Base-by-base conservation (phyloP, 495 filamentous ascomycete genomes). In the Neurospora sp. region DNA sequence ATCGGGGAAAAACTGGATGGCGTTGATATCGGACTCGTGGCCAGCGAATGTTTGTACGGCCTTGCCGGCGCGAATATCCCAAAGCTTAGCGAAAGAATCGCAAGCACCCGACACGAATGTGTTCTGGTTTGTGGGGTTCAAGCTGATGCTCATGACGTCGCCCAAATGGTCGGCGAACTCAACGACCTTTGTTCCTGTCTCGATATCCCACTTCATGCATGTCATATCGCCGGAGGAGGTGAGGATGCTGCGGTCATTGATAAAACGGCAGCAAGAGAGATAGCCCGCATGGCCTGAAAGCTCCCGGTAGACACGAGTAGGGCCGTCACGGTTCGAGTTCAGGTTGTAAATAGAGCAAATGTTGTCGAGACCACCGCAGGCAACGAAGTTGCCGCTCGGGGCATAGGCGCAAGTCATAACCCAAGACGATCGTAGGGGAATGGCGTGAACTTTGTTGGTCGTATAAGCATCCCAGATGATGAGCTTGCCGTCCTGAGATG, bases 401-500 rank as follows among this genome's bases (percentile, higher is more conserved):
- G 96, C 95, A 82, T 99, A 99, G 77, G 96, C 96, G 88, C 96
- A 99, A 77, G 95, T 99, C 96, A 99, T 99, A 80, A 99, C 96
- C 96, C 96, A 99, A 35, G 96, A 99, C 8, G 96, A 99, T 70
- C 96, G 90, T 66, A 99, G 86, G n/a, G 96, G 96, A 76, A 99
- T 99, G 81, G 96, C 96, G 85, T 99, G 96, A 39, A 99, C 96
- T 81, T 99, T 99, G 86, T 99, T 99, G 73, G 96, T 98, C 73
- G 96, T 98, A 87, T 99, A 99, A 54, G 96, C 96, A 83, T 99
- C 96, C 96, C 96, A 99, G 79, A 99, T 98, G 83, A 99, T 99
- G 76, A 99, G 90, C 87, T 99, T 99, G 81, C 96, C 96, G 80
- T 99, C 96, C 83, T 99, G 96, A 76, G 96, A 99, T 75, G 96